A percentile compares a stretch with the other conserved stretches of the same genome.
Evolutionary conservation across 1,284 basidiomycete species (phyloP).

Genomic region (Cutaneotrichosporon dermatis): DNA sequence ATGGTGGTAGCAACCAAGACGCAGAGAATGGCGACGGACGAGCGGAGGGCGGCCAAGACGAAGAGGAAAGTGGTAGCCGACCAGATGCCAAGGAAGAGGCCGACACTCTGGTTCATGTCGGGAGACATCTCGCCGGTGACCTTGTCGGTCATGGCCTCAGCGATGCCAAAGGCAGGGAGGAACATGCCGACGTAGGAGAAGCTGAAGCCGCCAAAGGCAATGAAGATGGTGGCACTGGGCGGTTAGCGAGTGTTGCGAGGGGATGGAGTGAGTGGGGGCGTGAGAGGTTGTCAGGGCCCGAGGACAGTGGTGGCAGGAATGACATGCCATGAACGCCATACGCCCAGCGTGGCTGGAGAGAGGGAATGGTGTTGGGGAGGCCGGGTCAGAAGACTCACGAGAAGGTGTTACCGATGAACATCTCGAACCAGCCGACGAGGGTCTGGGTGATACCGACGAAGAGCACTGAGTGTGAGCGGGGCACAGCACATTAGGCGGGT

Average conservation of each 20-base stretch:
- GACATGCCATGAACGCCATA: too few relatives aligned
- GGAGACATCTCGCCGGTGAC: conserved; percentile 17
- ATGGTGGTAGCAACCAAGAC: conserved; percentile 12
- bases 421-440: conserved; percentile 22
- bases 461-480: conserved; percentile 7
- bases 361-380: background rate
- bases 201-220: conserved; percentile 19
- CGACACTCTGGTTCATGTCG: conserved; percentile 14
- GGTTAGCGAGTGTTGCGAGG: background rate
- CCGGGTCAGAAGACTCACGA: conserved; percentile 1
- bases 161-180: conserved; percentile 9
- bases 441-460: conserved; percentile 21
- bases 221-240: conserved; percentile 17
- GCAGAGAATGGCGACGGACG: conserved; percentile 17
- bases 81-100: conserved; percentile 17
- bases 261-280: background rate
- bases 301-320: too few relatives aligned
- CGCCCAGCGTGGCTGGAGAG: too few relatives aligned
- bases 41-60: conserved; percentile 18
- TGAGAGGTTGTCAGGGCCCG: too few relatives aligned
- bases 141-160: conserved; percentile 12
- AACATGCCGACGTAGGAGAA: conserved; percentile 16
- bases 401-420: conserved; percentile 25
- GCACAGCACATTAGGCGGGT: background rate
- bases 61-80: conserved; percentile 17